These are phyloP conservation scores for Trichoderma hamatum DNA, from an alignment of 2,329 filamentous ascomycete genomes.

Conservation along the genomic window DNA sequence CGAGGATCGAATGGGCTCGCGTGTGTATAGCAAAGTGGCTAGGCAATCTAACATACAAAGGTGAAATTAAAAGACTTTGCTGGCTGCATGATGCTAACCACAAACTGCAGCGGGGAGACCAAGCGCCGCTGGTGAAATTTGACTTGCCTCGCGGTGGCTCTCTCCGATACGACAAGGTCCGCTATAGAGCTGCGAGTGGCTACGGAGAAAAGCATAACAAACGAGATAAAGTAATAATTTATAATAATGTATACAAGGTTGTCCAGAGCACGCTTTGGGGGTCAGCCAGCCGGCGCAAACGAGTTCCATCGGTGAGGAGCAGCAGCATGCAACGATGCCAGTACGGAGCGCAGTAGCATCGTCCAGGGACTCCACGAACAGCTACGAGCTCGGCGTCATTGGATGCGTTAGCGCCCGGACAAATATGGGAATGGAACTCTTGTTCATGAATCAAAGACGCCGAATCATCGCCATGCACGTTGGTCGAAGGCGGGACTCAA, in stretches of 20 bases:
- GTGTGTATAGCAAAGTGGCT: neutral
- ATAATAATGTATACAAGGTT: neutral
- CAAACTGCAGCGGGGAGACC: constrained; percentile 1
- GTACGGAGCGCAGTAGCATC: neutral
- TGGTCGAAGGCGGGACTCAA: constrained; percentile 14
- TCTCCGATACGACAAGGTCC: neutral
- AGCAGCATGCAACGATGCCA: neutral
- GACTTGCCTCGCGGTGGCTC: neutral
- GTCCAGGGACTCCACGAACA: neutral
- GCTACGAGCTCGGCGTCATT: neutral
- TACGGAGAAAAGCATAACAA: constrained; percentile 6
- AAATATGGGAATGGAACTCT: neutral
- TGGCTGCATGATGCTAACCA: constrained; percentile 17
- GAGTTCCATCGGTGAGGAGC: neutral
- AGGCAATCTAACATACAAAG: neutral
- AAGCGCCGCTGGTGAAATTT: neutral
- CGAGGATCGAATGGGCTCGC: constrained; percentile 10
- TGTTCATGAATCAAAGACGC: neutral
- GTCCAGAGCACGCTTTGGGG: neutral
- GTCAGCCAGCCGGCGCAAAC: neutral
- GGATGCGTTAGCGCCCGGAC: neutral
- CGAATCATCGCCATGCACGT: constrained; percentile 1
- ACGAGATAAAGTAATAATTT: constrained; percentile 8
- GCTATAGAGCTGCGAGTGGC: constrained; percentile 1
- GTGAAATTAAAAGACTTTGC: neutral